A percentile compares a stretch with the other conserved stretches of the same genome.
These are phyloP conservation scores for Chaetomiaceae sp. DNA, from an alignment of 2,329 filamentous ascomycete species.

Conservation along the genomic window DNA sequence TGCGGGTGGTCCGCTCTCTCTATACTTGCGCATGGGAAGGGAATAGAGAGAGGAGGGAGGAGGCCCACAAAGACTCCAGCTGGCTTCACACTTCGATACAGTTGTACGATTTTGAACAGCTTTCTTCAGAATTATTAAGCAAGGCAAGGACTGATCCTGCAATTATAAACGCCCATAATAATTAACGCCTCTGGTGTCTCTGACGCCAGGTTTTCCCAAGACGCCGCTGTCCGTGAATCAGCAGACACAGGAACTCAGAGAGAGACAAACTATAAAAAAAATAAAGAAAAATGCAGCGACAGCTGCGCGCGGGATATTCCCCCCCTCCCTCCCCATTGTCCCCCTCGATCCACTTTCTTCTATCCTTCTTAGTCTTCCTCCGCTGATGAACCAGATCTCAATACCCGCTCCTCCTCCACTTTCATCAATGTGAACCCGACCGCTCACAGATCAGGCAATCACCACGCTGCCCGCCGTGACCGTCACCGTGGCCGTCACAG, in stretches of 20 bases:
- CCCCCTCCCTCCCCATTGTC: background rate
- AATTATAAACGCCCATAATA: background rate
- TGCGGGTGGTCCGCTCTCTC: too few relatives aligned
- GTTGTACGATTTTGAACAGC: too few relatives aligned
- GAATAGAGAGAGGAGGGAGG: too few relatives aligned
- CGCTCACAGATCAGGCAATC: background rate
- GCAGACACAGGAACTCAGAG: background rate
- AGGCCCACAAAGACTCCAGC: too few relatives aligned
- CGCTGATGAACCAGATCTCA: too few relatives aligned
- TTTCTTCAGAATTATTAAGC: too few relatives aligned
- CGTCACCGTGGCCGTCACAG: constrained; percentile 14
- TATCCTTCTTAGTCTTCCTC: too few relatives aligned
- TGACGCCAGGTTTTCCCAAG: background rate
- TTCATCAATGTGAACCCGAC: background rate
- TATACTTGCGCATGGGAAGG: too few relatives aligned
- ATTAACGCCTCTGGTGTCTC: background rate
- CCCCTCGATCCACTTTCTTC: too few relatives aligned
- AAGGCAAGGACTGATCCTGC: background rate
- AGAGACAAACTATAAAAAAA: background rate
- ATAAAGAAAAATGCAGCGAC: background rate
- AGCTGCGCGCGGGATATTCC: too few relatives aligned
- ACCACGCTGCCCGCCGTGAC: constrained; percentile 4
- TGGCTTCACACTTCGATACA: too few relatives aligned
- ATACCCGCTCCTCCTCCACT: background rate
- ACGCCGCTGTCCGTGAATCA: background rate